phyloP scores from a whole-genome alignment of 2,329 filamentous ascomycete genomes.

The Cladosporium sp. region DNA sequence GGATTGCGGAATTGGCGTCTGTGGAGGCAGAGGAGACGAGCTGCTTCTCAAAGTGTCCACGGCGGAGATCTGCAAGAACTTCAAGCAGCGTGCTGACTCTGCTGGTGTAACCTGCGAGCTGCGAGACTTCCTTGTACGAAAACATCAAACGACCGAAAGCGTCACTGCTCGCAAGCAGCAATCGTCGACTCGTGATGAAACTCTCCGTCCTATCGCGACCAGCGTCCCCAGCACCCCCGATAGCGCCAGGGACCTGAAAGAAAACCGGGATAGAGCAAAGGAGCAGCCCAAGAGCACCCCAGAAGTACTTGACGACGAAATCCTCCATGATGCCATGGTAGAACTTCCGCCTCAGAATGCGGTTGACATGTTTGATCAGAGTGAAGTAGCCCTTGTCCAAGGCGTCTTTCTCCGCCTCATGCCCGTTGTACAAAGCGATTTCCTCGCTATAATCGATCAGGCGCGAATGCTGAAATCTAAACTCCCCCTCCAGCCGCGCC shows the following conservation, averaged over 20 bases:
- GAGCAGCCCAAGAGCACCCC: slow-evolving; percentile 86
- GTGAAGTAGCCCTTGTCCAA: slow-evolving; percentile 99
- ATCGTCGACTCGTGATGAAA: slow-evolving; percentile 90
- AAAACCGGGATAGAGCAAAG: slow-evolving; percentile 96
- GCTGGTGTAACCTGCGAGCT: slow-evolving; percentile 91
- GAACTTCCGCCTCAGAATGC: slow-evolving; percentile 82
- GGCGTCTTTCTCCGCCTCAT: slow-evolving; percentile 92
- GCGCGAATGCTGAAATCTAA: slow-evolving; percentile 89
- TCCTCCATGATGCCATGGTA: slow-evolving; percentile 99
- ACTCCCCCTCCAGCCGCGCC: slow-evolving; percentile 89
- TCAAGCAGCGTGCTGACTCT: slow-evolving; percentile 85
- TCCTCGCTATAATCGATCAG: slow-evolving; percentile 97
- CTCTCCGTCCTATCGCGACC: slow-evolving; percentile 39
- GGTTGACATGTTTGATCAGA: slow-evolving; percentile 97
- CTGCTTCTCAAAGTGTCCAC: slow-evolving; percentile 92
- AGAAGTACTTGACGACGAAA: slow-evolving; percentile 99
- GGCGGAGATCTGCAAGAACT: slow-evolving; percentile 90
- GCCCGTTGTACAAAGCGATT: slow-evolving; percentile 84
- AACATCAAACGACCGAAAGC: slow-evolving; percentile 97
- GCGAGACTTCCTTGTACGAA: slow-evolving; percentile 95
- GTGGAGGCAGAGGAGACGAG: slow-evolving; percentile 84
- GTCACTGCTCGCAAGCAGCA: slow-evolving; percentile 90
- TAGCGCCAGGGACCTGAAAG: slow-evolving; percentile 59
- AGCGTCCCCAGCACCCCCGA: slow-evolving; percentile 16
- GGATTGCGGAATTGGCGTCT: slow-evolving; percentile 75